Conservation (phyloP, 176 grass and related monocot species). For the Rhynchospora pubera region DNA sequence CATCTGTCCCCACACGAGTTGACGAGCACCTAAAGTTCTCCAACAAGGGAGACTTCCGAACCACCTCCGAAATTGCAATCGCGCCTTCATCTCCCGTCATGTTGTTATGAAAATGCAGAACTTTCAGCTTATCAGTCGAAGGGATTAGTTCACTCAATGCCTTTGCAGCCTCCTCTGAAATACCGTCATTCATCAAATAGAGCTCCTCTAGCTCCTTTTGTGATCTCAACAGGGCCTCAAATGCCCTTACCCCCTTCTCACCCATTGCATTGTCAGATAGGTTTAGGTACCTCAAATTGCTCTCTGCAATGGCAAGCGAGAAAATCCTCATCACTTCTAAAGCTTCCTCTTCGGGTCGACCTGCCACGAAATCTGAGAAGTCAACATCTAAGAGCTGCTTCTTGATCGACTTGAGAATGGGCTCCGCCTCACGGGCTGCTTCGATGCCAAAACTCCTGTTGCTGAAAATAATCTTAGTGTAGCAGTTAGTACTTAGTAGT, state of each 20-base stretch:
- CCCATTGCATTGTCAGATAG: slow-evolving; percentile 81
- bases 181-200: slow-evolving; percentile 83
- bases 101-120: slow-evolving; percentile 85
- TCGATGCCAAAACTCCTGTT: slow-evolving; percentile 80
- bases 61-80: slow-evolving; percentile 43
- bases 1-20: slow-evolving; percentile 59
- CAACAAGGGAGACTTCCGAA: slow-evolving; percentile 49
- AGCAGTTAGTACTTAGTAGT: slow-evolving; percentile 41
- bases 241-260: slow-evolving; percentile 72
- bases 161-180: slow-evolving; percentile 84
- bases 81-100: slow-evolving; percentile 92
- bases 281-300: slow-evolving; percentile 58
- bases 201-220: slow-evolving; percentile 68
- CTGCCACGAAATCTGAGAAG: slow-evolving; percentile 80
- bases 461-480: slow-evolving; percentile 60
- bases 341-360: slow-evolving; percentile 60
- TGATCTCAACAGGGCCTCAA: slow-evolving; percentile 65
- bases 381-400: slow-evolving; percentile 63
- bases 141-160: slow-evolving; percentile 67
- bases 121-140: slow-evolving; percentile 59
- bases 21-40: slow-evolving; percentile 82
- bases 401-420: slow-evolving; percentile 61
- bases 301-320: slow-evolving; percentile 62
- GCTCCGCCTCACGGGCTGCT: slow-evolving; percentile 54
- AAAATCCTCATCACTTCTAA: slow-evolving; percentile 82